These are phyloP conservation scores for Olyra latifolia DNA, from an alignment of 176 grass and related monocot genomes.

Conservation along the genomic window DNA sequence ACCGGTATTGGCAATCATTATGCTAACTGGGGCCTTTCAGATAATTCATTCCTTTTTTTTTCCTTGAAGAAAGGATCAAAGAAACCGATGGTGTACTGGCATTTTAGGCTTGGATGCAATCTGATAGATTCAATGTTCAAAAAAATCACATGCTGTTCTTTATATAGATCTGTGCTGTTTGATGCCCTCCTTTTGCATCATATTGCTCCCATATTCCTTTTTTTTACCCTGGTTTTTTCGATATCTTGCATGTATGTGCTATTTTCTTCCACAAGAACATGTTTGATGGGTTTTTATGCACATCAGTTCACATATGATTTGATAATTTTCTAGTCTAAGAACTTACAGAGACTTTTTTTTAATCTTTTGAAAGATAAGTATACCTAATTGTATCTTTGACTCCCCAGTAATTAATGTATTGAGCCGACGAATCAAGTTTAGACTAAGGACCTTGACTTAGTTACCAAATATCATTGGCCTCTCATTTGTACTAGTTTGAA, in stretches of 20 bases:
- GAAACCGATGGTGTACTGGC: neutral
- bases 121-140: neutral
- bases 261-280: neutral
- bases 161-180: neutral
- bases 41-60: neutral
- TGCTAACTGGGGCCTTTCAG: neutral
- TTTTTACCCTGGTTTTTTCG: neutral
- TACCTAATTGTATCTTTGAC: neutral
- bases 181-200: neutral
- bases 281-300: neutral
- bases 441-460: neutral
- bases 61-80: neutral
- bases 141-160: neutral
- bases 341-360: neutral
- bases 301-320: neutral
- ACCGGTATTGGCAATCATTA: neutral
- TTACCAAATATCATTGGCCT: neutral
- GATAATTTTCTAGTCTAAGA: neutral
- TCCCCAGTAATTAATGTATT: neutral
- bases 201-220: neutral
- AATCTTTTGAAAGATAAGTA: neutral
- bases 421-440: neutral
- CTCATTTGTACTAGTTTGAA: neutral
- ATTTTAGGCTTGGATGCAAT: neutral
- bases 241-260: neutral